Conservation (phyloP, 306 rosid genomes). For the Prunus armeniaca region DNA sequence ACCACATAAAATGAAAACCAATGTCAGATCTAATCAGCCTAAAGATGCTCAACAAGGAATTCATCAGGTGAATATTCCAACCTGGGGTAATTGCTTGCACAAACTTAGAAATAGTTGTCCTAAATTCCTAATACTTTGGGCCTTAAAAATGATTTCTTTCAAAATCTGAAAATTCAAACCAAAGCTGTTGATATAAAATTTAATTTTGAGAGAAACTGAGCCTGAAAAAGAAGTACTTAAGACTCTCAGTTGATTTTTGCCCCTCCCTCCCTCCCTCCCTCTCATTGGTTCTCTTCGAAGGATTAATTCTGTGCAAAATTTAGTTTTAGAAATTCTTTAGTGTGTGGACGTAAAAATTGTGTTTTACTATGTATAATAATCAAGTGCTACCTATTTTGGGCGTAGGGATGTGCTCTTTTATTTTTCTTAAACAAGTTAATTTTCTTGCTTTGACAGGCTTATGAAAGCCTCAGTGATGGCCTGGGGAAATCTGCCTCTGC, state of each 20-base stretch:
- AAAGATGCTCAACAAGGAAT: slow-evolving; percentile 94
- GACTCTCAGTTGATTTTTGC: too few relatives aligned
- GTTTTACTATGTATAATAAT: too few relatives aligned
- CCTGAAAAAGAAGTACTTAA: not conserved
- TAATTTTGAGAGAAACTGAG: not conserved
- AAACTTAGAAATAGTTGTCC: not conserved
- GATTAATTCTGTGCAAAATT: too few relatives aligned
- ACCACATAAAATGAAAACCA: slow-evolving; percentile 42
- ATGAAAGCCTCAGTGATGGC: slow-evolving; percentile 86
- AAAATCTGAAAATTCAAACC: not conserved
- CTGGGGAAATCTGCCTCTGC: slow-evolving; percentile 95
- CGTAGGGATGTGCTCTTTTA: not conserved
- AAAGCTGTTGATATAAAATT: not conserved
- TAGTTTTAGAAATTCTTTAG: too few relatives aligned
- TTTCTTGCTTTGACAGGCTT: slow-evolving; percentile 61
- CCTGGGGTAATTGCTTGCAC: not conserved
- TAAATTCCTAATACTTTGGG: not conserved
- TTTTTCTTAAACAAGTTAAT: slow-evolving; percentile 7
- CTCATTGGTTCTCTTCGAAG: too few relatives aligned
- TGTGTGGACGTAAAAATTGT: too few relatives aligned
- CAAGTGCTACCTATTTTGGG: too few relatives aligned
- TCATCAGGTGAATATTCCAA: slow-evolving; percentile 60
- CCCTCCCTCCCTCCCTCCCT: too few relatives aligned
- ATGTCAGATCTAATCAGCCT: slow-evolving; percentile 83
- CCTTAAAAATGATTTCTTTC: not conserved